Evolutionary conservation across 805 yeast genomes (phyloP), one percentile per base, ranked within the genome.

Genomic region (Candida mattraensis): DNA sequence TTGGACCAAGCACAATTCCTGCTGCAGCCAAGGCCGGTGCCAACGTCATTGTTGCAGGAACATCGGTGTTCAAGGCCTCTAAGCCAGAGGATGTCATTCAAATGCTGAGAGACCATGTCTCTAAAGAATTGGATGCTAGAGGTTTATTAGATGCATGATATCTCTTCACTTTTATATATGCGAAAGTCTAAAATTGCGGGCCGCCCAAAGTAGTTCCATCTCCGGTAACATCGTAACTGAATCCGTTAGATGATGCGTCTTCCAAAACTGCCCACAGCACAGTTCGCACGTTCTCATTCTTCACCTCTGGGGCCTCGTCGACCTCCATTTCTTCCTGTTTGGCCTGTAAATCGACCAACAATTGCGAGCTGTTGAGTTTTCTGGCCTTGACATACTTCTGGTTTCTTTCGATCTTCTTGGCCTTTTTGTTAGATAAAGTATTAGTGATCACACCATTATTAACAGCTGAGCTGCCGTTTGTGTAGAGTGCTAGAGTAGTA

Each of bases 11-110:
- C 27, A 93, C 95, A 3, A 82, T 91, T 30, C 85, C 80, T 34
- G 74, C 70, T 14, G 97, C 97, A 30, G 96, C 98, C 14, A 74
- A 77, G 37, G 98, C 98, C 6, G 99, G 99, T 39, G 99, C 99
- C 33, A 93, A 93, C 57, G 96, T 91, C 34, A 89, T 93, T 56
- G 99, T 93, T 34, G 98, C 99, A 3, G 99, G 99, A 28, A 91
- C 97, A 12, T 76, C 95, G 33, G 94, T 91, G 11, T 93, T 89
- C 68, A 80, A 80, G 40, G 95, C 97, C 6, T 69, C 73, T 8
- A 81, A 83, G 47, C 96, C 98, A 14, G 67, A 66, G 8, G 83
- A 78, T 47, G 83, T 87, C 48, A 89, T 93, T 48, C 66, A 66
- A 33, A 72, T 72, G 50, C 69, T 89, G 67, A 80, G 87, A 53